A percentile compares a stretch with the other conserved stretches of the same genome.
phyloP scores from a whole-genome alignment of 768 basidiomycete genomes.

The Plicaturopsis crispa region DNA sequence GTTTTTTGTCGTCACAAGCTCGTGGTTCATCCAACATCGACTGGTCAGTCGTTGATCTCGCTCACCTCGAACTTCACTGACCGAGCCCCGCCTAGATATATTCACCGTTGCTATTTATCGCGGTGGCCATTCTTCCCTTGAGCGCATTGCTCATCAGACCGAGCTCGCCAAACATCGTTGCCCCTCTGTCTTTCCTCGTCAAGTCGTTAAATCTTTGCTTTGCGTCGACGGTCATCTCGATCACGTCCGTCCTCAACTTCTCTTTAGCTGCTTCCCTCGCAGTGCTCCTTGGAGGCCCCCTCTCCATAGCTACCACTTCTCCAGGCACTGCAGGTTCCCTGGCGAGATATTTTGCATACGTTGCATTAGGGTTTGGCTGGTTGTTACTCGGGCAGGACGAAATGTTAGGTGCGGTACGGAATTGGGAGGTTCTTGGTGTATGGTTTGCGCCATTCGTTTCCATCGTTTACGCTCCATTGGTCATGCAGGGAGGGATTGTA shows the following conservation, averaged over 20 bases:
- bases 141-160: conserved; percentile 21
- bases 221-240: conserved; percentile 79
- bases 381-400: conserved; percentile 38
- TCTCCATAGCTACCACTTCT: conserved; percentile 37
- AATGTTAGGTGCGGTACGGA: conserved; percentile 48
- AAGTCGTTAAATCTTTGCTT: conserved; percentile 75
- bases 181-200: conserved; percentile 42
- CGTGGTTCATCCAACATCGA: conserved; percentile 34
- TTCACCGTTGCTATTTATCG: conserved; percentile 20
- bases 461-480: conserved; percentile 68
- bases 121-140: conserved; percentile 24
- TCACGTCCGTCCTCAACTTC: conserved; percentile 87
- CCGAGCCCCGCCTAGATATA: conserved; percentile 10
- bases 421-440: conserved; percentile 73
- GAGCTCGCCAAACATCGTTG: conserved; percentile 17
- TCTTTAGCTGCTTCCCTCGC: conserved; percentile 75
- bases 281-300: conserved; percentile 54
- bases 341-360: conserved; percentile 29
- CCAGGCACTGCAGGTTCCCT: conserved; percentile 20
- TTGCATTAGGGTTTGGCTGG: conserved; percentile 50
- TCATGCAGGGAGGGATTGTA: conserved; percentile 63
- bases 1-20: conserved; percentile 39
- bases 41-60: conserved; percentile 26
- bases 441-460: conserved; percentile 85
- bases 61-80: background rate